phyloP scores from a whole-genome alignment of 331 rosid species.

The Quercus lobata region DNA sequence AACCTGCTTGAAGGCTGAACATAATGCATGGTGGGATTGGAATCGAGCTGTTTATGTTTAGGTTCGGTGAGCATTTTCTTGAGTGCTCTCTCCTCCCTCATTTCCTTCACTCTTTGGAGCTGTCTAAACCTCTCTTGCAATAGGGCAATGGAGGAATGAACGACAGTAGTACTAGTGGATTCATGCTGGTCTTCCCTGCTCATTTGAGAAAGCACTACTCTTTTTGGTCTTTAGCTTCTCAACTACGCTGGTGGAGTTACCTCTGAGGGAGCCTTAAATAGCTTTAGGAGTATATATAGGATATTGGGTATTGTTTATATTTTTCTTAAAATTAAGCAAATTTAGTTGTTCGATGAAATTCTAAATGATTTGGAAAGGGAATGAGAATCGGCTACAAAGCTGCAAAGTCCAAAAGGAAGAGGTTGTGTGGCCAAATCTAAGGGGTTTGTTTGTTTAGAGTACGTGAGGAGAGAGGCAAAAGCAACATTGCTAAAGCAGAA shows the following conservation, averaged over 20 bases:
- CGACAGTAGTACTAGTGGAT: conserved; percentile 1
- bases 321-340: conserved; percentile 18
- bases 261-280: conserved; percentile 15
- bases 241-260: neutral
- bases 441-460: conserved; percentile 19
- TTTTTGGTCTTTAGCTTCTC: neutral
- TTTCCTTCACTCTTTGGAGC: conserved; percentile 74
- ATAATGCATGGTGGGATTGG: neutral
- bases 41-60: conserved; percentile 17
- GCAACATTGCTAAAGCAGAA: conserved; percentile 38
- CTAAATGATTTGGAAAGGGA: conserved; percentile 26
- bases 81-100: conserved; percentile 78
- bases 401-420: conserved; percentile 62
- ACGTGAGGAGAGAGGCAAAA: conserved; percentile 41
- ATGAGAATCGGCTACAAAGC: conserved; percentile 61
- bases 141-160: conserved; percentile 73
- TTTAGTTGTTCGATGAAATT: conserved; percentile 29
- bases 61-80: conserved; percentile 35
- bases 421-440: conserved; percentile 62
- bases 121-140: conserved; percentile 88
- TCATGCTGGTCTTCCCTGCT: conserved; percentile 49
- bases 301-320: conserved; percentile 29
- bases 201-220: conserved; percentile 26
- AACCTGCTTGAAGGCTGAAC: conserved; percentile 27
- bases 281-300: conserved; percentile 33